Evolutionary conservation across 495 filamentous ascomycete species (phyloP), one percentile per base, ranked within the genome.

Genomic region (Penicillium manginii): DNA sequence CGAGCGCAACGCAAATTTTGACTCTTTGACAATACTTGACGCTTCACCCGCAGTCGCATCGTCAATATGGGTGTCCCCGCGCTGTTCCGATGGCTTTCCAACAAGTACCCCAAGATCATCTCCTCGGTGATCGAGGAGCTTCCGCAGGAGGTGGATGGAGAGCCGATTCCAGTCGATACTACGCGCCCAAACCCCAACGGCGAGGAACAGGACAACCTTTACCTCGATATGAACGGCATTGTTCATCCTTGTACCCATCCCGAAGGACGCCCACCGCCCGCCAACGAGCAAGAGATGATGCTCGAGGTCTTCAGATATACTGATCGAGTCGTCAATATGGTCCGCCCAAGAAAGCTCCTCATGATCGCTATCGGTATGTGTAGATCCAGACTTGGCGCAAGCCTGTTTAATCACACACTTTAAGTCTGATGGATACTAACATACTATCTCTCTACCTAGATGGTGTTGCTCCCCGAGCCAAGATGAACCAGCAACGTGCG

Each of bases 201-300:
- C 73, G 94, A 97, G 73, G 93, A 98, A 71, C 90, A 93, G 66
- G 93, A 99, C 74, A 99, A 98, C 68, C 81, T 99, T 3, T 99
- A 98, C 68, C 84, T 99, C 52, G 94, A 99, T 69, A 98, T 99
- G 94, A 99, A 99, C 78, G 94, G 94, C 71, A 99, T 99, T 63
- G 94, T 99, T 45, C 94, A 99, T 83, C 96, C 96, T 2, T 99
- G 94, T 78, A 96, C 93, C 5, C 94, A 99, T 75, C 94, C 94
- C 2, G 94, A 99, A 74, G 93, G 97, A 62, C 88, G 83, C 58
- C 91, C 94, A 3, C 84, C 94, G 4, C 94, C 94, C 26, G 88
- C 88, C 65, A 92, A 91, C 42, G 94, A 99, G 79, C 91, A 94
- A 73, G 94, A 97, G 74, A 99, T 99, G 96, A 99, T 99, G 94